phyloP scores from a whole-genome alignment of 139 green algal species.

The Chloropicon primus region DNA sequence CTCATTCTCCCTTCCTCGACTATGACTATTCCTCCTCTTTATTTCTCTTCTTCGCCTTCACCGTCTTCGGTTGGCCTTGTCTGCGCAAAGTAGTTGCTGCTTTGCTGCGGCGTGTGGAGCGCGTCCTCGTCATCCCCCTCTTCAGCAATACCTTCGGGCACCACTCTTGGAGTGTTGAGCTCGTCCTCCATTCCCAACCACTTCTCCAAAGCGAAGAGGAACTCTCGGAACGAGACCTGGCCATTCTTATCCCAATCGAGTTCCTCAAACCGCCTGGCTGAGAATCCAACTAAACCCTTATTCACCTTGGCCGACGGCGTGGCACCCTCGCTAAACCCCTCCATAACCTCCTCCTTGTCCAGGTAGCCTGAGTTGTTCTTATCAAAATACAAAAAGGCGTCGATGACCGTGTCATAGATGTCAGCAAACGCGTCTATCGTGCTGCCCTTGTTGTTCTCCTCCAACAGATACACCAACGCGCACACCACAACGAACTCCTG shows the following conservation, averaged over 20 bases:
- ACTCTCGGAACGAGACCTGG: background rate
- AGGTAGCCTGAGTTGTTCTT: background rate
- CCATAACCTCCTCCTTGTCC: background rate
- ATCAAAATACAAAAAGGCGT: background rate
- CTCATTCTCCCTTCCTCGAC: too few relatives aligned
- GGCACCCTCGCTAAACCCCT: background rate
- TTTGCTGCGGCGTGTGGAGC: too few relatives aligned
- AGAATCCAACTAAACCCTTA: background rate
- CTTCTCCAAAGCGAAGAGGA: background rate
- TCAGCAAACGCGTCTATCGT: background rate
- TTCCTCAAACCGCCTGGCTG: background rate
- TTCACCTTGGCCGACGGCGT: background rate
- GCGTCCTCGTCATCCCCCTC: background rate
- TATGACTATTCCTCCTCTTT: too few relatives aligned
- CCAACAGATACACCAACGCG: background rate
- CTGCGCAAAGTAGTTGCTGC: too few relatives aligned
- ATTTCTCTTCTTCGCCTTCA: too few relatives aligned
- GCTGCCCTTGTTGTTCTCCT: background rate
- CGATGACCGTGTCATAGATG: background rate
- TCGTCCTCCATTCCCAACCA: background rate
- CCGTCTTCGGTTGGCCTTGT: too few relatives aligned
- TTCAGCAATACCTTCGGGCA: too few relatives aligned
- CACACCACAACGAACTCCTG: background rate
- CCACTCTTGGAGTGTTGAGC: too few relatives aligned
- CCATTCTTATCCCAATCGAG: background rate